Conservation (phyloP, 2,329 filamentous ascomycete species). For the Huntiella omanensis region DNA sequence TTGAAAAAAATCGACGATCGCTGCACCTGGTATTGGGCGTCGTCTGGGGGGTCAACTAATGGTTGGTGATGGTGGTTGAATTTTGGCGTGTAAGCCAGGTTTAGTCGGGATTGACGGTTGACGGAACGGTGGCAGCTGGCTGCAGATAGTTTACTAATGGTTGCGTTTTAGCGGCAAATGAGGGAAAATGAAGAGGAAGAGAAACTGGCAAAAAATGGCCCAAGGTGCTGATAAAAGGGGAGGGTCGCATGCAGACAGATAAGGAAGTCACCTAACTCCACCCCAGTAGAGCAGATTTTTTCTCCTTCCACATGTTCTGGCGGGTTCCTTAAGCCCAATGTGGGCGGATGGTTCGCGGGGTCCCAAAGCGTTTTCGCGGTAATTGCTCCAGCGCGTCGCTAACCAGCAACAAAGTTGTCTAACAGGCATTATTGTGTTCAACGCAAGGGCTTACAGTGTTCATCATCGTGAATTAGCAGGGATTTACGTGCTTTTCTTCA, state of each 20-base stretch:
- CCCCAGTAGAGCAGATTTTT: slow-evolving; percentile 8
- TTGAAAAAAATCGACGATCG: slow-evolving; percentile 5
- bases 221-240: slow-evolving; percentile 2
- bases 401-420: slow-evolving; percentile 1
- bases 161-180: slow-evolving; percentile 8
- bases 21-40: neutral
- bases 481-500: too few species aligned
- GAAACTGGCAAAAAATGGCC: too few species aligned
- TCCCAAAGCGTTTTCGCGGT: neutral
- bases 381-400: slow-evolving; percentile 3
- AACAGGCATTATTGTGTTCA: too few species aligned
- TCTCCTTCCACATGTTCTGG: neutral
- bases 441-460: too few species aligned
- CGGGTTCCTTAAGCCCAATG: neutral
- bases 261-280: slow-evolving; percentile 8
- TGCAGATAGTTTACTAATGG: neutral
- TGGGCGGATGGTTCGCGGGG: neutral
- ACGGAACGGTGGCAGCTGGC: neutral
- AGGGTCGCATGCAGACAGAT: slow-evolving; percentile 6
- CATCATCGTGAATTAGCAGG: too few species aligned
- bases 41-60: slow-evolving; percentile 1
- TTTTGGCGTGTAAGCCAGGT: slow-evolving; percentile 8
- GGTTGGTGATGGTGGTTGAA: slow-evolving; percentile 10
- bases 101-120: neutral
- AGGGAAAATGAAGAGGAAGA: neutral